Evolutionary conservation across 169 alveolate species (phyloP).

Genomic region (Miamiensis avidus): DNA sequence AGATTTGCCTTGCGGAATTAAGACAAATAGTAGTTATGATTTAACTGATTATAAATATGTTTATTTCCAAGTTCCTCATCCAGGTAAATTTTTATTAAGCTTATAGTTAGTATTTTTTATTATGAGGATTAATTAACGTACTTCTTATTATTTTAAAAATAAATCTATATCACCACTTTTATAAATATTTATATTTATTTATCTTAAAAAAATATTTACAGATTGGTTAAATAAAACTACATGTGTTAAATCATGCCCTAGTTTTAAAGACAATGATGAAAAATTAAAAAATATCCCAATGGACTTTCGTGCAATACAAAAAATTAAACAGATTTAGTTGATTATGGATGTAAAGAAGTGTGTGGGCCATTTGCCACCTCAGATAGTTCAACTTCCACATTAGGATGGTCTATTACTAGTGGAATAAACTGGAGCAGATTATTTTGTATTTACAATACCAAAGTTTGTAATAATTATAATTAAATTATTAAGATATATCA

Average conservation of each 20-base stretch:
- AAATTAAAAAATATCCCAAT: slow-evolving; percentile 1
- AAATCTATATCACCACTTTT: too few species aligned
- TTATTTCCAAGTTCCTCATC: background rate
- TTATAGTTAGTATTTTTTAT: too few species aligned
- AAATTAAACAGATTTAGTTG: background rate
- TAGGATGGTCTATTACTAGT: too few species aligned
- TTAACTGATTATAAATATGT: background rate
- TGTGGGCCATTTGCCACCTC: too few species aligned
- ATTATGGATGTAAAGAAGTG: background rate
- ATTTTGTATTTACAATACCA: background rate
- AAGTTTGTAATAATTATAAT: background rate
- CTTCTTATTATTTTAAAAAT: too few species aligned
- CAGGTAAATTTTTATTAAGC: background rate
- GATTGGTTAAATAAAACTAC: slow-evolving; percentile 15
- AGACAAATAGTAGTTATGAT: background rate
- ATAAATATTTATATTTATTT: too few species aligned
- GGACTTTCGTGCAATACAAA: background rate
- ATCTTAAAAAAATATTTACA: too few species aligned
- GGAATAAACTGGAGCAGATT: too few species aligned
- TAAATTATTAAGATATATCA: too few species aligned
- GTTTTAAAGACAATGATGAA: background rate
- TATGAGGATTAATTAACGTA: too few species aligned
- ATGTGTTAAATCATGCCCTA: slow-evolving; percentile 46
- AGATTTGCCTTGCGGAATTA: background rate
- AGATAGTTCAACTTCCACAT: too few species aligned